Base-by-base conservation (phyloP, 768 basidiomycete genomes). In the Rhodotorula sphaerocarpa region DNA sequence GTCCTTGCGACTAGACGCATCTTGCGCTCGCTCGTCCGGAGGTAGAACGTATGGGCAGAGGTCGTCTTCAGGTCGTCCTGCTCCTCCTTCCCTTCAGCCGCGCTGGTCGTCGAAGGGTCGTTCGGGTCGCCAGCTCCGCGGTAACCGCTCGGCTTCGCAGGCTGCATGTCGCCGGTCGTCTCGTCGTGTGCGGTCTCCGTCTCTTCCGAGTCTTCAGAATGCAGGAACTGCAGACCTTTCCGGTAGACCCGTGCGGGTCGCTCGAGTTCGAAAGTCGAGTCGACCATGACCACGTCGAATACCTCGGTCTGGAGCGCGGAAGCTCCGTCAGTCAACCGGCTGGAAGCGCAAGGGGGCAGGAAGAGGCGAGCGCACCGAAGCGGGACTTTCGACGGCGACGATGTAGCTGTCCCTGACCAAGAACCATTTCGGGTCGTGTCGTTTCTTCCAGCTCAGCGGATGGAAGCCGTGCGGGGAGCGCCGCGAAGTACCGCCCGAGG, bases 221-320 rank as follows among this genome's bases (percentile, higher is more conserved):
- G 82, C 81, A 62, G 86, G 74, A 91, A 76, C 67, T 84, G 83
- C 34, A 96, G 76, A 7, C 89, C 88, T 70, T 88, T 86, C 21
- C 91, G 84, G 72, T 91, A 90, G 69, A 87, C 86, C 41, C 93
- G 81, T 72, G 83, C 86, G 3, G 93, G 93, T n/a, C 88, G 83
- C 72, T 90, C 84, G 57, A 97, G 90, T 55, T 80, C 79, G 73
- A 99, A 97, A 72, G 90, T 86, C 1, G 82, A 76, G 73, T 97
- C 93, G 55, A 97, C 78, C 44, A 96, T 79, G 76, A 99, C 93
- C 18, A 96, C 91, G 62, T 97, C 93, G 83, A 86, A 89, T 43
- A 95, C 77, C n/a, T 77, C 78, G n/a, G 86, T 78, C 87, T 92
- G 71, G 14, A 46, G 5, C n/a, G 30, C 3, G n/a, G 12, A 11